phyloP scores from a whole-genome alignment of 495 filamentous ascomycete species.

The Aspergillus saccharolyticus region DNA sequence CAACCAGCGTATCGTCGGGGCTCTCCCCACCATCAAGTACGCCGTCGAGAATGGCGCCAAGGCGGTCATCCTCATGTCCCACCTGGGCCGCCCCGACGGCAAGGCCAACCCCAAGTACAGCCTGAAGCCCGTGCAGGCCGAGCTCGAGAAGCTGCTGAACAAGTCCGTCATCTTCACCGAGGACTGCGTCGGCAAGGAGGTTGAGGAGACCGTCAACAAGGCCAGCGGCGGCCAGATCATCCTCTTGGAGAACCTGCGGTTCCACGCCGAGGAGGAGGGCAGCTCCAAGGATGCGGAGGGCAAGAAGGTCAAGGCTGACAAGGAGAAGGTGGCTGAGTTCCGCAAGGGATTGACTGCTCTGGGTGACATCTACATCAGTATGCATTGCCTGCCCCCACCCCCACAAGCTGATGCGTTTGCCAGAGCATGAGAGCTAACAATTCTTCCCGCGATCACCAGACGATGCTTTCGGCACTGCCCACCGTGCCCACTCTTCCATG shows the following conservation, averaged over 20 bases:
- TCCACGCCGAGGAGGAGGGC: constrained; percentile 96
- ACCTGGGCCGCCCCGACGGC: constrained; percentile 93
- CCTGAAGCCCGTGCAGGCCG: constrained; percentile 83
- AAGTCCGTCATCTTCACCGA: constrained; percentile 78
- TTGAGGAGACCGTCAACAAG: constrained; percentile 83
- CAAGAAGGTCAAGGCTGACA: constrained; percentile 97
- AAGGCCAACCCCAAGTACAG: constrained; percentile 88
- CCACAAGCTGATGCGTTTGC: neutral
- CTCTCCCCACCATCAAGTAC: constrained; percentile 97
- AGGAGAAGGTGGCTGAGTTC: constrained; percentile 86
- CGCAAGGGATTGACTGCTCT: constrained; percentile 90
- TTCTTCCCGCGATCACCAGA: constrained; percentile 50
- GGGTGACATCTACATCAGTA: constrained; percentile 96
- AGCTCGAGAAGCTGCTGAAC: constrained; percentile 85
- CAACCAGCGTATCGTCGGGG: constrained; percentile 95
- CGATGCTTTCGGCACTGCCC: constrained; percentile 97
- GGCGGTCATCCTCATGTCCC: constrained; percentile 95
- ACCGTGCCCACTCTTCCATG: constrained; percentile 98
- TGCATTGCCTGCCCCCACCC: constrained; percentile 34
- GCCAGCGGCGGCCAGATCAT: constrained; percentile 79
- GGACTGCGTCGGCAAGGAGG: constrained; percentile 85
- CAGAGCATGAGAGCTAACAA: too few species aligned
- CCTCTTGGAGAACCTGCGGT: constrained; percentile 94
- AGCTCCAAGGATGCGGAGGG: constrained; percentile 85
- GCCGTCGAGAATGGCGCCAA: constrained; percentile 92